Conservation (phyloP, 805 yeast genomes). For the Metschnikowia noctiluminum region DNA sequence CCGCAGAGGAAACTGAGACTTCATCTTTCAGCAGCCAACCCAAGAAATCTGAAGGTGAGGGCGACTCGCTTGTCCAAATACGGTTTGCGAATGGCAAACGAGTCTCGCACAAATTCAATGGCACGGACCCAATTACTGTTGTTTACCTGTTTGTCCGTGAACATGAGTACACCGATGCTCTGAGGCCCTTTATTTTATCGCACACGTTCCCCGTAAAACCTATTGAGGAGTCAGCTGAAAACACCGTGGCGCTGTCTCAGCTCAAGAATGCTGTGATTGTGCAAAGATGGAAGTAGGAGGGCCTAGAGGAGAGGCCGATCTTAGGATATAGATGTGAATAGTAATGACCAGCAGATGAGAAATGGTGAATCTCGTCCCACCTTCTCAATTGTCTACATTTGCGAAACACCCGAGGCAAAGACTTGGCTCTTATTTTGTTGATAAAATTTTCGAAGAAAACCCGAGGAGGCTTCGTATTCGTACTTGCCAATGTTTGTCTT, state of each 20-base stretch:
- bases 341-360: no score
- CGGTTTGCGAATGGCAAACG: constrained; percentile 81
- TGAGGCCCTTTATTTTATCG: constrained; percentile 61
- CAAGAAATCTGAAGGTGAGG: constrained; percentile 29
- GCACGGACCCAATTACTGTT: constrained; percentile 59
- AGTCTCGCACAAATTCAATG: constrained; percentile 57
- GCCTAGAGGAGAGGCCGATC: no score
- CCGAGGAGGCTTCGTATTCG: not conserved
- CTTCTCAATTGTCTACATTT: no score
- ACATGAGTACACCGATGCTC: constrained; percentile 39
- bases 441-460: no score
- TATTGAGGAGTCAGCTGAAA: constrained; percentile 49
- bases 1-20: constrained; percentile 12
- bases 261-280: constrained; percentile 82
- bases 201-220: constrained; percentile 81
- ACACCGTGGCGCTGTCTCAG: constrained; percentile 70
- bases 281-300: constrained; percentile 65
- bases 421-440: no score
- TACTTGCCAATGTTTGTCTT: no score
- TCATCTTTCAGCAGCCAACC: constrained; percentile 5
- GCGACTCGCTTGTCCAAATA: constrained; percentile 76
- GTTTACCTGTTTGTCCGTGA: constrained; percentile 65
- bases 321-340: not conserved
- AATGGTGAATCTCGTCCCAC: no score
- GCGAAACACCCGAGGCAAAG: no score